Evolutionary conservation across 2,329 filamentous ascomycete genomes (phyloP), one percentile per base, ranked within the genome.

Genomic region (Penicillium sp.): DNA sequence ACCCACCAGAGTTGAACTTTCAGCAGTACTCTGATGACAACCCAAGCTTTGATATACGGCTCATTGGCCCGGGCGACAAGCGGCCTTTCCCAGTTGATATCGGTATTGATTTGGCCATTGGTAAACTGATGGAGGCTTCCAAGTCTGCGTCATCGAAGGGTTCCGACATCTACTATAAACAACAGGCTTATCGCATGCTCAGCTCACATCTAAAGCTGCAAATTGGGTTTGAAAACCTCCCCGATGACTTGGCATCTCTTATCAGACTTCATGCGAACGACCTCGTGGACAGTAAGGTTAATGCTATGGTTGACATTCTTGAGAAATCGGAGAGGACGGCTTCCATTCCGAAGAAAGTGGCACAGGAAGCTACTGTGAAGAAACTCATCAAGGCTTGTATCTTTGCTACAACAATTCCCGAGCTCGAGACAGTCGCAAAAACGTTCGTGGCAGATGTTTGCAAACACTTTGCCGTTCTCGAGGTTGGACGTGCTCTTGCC

Each of bases 251-350:
- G 59, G 87, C 91, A 3, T 85, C 90, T 40, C 80, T 95, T 8
- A 83, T 99, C 43, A 88, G 94, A 31, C 81, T 97, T 5, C 91
- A 97, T 71, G 92, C 91, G 0, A 90, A 96, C 65, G 94, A 99
- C 65, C 77, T 97, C 3, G 77, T 90, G 21, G 83, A 85, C 9
- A 84, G 84, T 59, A 93, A 91, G 63, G 87, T 92, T 46, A 83
- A 83, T 48, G 88, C 90, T 53, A 82, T 88, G 52, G 82, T 88
- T 31, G 76, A 80, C 54, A 77, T 86, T 1, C 87, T 96, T 56
- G 88, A 90, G 49, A 82, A 84, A 11, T 89, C 90, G 0, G 91
- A 96, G 60, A 84, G 89, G 39, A 85, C 91, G 33, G 89, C 88
- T 62, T 97, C 92, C 1, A 89, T 94, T 18, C 81, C 87, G 5